A percentile compares a stretch with the other conserved stretches of the same genome.
phyloP scores from a whole-genome alignment of 2,329 filamentous ascomycete species.

The Colletotrichum scovillei region DNA sequence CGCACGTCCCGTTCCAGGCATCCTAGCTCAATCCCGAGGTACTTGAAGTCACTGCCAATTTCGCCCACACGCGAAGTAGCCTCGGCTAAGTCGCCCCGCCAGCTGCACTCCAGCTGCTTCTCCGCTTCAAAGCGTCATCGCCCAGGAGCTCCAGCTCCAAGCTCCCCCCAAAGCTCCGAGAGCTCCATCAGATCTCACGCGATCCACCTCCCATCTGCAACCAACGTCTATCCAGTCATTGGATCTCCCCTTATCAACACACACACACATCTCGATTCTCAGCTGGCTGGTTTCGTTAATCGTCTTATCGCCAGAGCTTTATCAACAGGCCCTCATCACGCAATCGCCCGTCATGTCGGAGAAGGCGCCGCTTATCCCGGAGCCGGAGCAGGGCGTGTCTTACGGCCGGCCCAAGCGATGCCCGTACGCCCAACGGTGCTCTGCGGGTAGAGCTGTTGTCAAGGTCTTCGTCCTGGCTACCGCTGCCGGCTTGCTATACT shows the following conservation, averaged over 20 bases:
- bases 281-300: slow-evolving; percentile 26
- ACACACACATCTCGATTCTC: slow-evolving; percentile 20
- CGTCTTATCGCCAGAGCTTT: neutral
- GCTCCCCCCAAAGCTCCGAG: slow-evolving; percentile 12
- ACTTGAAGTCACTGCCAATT: accelerated
- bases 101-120: slow-evolving; percentile 12
- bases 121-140: slow-evolving; percentile 31
- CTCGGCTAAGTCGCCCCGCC: neutral
- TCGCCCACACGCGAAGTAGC: neutral
- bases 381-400: neutral
- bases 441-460: neutral
- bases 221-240: neutral
- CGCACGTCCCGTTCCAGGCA: neutral
- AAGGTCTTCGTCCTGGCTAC: slow-evolving; percentile 21
- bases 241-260: neutral
- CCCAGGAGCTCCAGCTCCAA: slow-evolving; percentile 12
- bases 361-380: slow-evolving; percentile 24
- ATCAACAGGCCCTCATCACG: neutral
- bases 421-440: slow-evolving; percentile 25
- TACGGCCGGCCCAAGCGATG: slow-evolving; percentile 10
- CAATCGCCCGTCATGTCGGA: slow-evolving; percentile 15
- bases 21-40: neutral
- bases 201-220: neutral
- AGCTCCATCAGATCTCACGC: neutral
- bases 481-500: slow-evolving; percentile 22